A percentile compares a stretch with the other conserved stretches of the same genome.
Conservation (phyloP, 1,139 yeast species). For the Diutina ranongensis region DNA sequence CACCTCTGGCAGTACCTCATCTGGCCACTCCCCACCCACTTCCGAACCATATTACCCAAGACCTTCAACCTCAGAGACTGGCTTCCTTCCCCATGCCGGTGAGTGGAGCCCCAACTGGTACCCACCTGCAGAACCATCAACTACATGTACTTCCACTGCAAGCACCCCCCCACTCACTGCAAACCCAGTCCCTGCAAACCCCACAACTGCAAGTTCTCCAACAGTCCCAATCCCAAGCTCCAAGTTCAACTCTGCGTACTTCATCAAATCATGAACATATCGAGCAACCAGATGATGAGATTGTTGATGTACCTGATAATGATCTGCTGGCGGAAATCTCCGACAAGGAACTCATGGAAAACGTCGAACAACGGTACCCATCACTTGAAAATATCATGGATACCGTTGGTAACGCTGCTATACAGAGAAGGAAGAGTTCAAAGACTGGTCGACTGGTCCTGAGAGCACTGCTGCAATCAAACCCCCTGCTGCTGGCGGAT, state of each 20-base stretch:
- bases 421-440: neutral
- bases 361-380: constrained; percentile 34
- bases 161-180: no score
- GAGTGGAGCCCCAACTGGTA: neutral
- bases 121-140: no score
- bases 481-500: constrained; percentile 4
- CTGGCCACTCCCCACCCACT: neutral
- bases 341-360: constrained; percentile 15
- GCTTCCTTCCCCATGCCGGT: neutral
- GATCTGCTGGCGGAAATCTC: constrained; percentile 3
- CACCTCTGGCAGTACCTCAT: neutral
- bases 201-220: no score
- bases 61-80: neutral
- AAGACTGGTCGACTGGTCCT: neutral
- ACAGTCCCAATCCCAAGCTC: neutral
- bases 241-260: neutral
- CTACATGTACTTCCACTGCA: no score
- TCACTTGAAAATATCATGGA: constrained; percentile 26
- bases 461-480: constrained; percentile 7
- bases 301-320: constrained; percentile 19
- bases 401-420: constrained; percentile 1
- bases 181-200: no score
- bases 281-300: constrained; percentile 12
- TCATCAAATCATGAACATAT: neutral
- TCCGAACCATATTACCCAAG: neutral